Percentiles rank a stretch among this genome's conserved stretches.
These are phyloP conservation scores for Ogataea ramenticola DNA, from an alignment of 805 yeast species.

Conservation along the genomic window DNA sequence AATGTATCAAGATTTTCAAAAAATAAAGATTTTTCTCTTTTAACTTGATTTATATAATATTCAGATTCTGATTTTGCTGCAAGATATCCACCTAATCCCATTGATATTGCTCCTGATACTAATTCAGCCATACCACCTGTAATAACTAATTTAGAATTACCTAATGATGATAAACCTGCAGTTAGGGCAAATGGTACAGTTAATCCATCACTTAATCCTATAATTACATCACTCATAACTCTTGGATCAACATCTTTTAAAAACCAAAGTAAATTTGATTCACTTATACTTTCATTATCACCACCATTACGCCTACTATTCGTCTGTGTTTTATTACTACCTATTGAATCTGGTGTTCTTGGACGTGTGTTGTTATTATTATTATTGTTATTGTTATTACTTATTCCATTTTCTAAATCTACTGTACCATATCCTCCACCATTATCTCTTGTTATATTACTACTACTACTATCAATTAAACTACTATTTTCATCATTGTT, in stretches of 20 bases:
- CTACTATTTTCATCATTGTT: background rate
- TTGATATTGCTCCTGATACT: slow-evolving; percentile 92
- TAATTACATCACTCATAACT: slow-evolving; percentile 87
- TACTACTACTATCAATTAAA: no score
- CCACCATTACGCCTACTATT: background rate
- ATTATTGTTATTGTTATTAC: no score
- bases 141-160: slow-evolving; percentile 82
- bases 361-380: background rate
- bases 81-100: slow-evolving; percentile 95
- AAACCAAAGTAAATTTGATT: slow-evolving; percentile 11
- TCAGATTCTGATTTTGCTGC: slow-evolving; percentile 90
- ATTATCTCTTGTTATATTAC: background rate
- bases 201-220: slow-evolving; percentile 91
- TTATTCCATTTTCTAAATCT: background rate
- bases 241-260: slow-evolving; percentile 73
- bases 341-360: background rate
- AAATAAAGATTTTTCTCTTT: slow-evolving; percentile 59
- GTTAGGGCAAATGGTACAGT: slow-evolving; percentile 99
- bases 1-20: slow-evolving; percentile 58
- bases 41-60: slow-evolving; percentile 65
- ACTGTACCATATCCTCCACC: background rate
- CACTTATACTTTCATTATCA: background rate
- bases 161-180: slow-evolving; percentile 89
- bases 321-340: no score
- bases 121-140: slow-evolving; percentile 98